A percentile compares a stretch with the other conserved stretches of the same genome.
These are phyloP conservation scores for Botryotinia narcissicola DNA, from an alignment of 2,329 filamentous ascomycete genomes.

Conservation along the genomic window DNA sequence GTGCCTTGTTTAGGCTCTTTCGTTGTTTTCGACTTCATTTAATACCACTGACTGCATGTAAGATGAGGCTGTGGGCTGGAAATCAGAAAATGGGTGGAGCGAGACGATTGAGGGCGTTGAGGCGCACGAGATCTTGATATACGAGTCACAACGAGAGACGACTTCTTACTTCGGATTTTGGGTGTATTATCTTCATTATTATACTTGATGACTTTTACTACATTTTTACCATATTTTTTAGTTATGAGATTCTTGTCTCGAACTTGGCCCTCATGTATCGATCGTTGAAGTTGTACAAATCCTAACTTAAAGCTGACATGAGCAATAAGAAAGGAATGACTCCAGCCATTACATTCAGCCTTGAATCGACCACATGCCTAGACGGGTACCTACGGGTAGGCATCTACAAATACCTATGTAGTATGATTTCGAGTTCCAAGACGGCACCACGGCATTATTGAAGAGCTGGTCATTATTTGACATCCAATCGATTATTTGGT, in stretches of 20 bases:
- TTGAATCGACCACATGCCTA: background rate
- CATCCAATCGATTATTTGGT: background rate
- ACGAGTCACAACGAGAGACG: background rate
- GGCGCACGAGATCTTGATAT: constrained; percentile 4
- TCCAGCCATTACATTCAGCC: background rate
- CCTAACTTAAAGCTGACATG: background rate
- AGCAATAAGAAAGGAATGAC: background rate
- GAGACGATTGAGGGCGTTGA: background rate
- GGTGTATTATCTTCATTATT: constrained; percentile 1
- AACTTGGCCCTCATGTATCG: background rate
- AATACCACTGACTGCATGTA: background rate
- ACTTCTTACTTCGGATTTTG: background rate
- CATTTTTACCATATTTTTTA: background rate
- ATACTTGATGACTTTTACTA: background rate
- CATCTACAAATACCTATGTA: constrained; percentile 3
- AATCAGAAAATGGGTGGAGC: background rate
- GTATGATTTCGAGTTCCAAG: background rate
- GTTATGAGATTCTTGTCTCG: background rate
- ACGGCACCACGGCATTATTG: background rate
- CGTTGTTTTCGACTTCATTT: background rate
- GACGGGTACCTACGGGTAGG: background rate
- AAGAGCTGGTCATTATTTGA: background rate
- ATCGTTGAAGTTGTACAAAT: background rate
- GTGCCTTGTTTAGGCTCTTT: background rate
- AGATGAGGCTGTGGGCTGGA: background rate